Evolutionary conservation across 768 basidiomycete species (phyloP).

Genomic region (Sarcomyxa edulis): DNA sequence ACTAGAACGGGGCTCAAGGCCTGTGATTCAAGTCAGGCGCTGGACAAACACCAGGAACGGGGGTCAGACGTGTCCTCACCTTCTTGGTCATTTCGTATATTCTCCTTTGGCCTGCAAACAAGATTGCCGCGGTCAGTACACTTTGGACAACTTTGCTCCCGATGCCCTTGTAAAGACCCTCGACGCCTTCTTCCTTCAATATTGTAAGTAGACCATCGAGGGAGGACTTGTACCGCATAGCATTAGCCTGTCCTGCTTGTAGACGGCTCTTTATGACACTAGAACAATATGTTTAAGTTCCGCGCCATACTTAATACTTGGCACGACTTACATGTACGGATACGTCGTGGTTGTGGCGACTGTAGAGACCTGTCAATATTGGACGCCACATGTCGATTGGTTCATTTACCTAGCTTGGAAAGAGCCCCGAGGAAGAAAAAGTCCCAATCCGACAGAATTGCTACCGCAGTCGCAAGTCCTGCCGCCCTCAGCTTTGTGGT

Average conservation of each 20-base stretch:
- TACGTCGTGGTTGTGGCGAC: constrained; percentile 46
- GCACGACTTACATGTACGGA: constrained; percentile 38
- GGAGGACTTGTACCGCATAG: constrained; percentile 70
- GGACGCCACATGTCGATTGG: not conserved
- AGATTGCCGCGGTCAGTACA: constrained; percentile 88
- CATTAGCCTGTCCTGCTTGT: constrained; percentile 67
- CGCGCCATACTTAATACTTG: not conserved
- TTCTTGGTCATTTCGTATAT: constrained; percentile 69
- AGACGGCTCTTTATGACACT: constrained; percentile 76
- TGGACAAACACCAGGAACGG: too few relatives aligned
- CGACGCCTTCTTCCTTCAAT: constrained; percentile 71
- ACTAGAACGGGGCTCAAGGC: too few relatives aligned
- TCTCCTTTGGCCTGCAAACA: constrained; percentile 86
- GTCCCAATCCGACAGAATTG: constrained; percentile 74
- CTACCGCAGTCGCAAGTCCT: constrained; percentile 38
- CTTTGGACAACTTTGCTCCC: constrained; percentile 87
- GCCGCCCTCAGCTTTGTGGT: constrained; percentile 46
- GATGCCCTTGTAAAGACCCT: constrained; percentile 84
- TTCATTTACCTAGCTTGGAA: constrained; percentile 71
- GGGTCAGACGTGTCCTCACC: constrained; percentile 21
- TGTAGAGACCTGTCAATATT: too few relatives aligned
- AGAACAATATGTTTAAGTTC: not conserved
- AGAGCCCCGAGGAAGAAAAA: constrained; percentile 94
- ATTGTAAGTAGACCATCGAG: constrained; percentile 76
- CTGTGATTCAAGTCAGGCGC: too few relatives aligned